phyloP scores from a whole-genome alignment of 2,329 filamentous ascomycete genomes.

The Epichloe typhina region DNA sequence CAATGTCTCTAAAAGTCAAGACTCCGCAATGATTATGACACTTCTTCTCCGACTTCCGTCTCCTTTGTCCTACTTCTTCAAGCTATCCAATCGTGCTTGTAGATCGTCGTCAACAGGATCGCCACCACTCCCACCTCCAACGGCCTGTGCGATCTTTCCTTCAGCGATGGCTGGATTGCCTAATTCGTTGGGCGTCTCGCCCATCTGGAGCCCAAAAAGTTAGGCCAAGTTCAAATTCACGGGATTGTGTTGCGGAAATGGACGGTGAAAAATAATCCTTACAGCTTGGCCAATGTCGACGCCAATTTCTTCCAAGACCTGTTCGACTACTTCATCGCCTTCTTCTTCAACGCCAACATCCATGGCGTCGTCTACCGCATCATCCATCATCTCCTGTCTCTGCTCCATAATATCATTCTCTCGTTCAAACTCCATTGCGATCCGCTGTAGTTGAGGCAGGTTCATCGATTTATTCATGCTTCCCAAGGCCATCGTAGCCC shows the following conservation, averaged over 20 bases:
- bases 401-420: conserved; percentile 99
- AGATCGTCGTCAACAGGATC: conserved; percentile 79
- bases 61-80: conserved; percentile 38
- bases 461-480: conserved; percentile 99
- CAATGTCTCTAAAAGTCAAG: background rate
- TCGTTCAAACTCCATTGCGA: conserved; percentile 97
- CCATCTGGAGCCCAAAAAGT: conserved; percentile 48
- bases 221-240: background rate
- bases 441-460: conserved; percentile 82
- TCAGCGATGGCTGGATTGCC: conserved; percentile 63
- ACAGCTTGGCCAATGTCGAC: conserved; percentile 85
- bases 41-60: background rate
- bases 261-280: conserved; percentile 23
- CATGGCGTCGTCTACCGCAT: conserved; percentile 93
- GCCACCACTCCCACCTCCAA: conserved; percentile 45
- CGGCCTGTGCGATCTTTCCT: conserved; percentile 70
- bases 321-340: conserved; percentile 91
- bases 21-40: background rate
- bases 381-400: conserved; percentile 98
- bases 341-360: conserved; percentile 85
- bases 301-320: conserved; percentile 92
- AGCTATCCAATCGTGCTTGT: conserved; percentile 81
- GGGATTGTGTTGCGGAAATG: background rate
- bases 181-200: conserved; percentile 77
- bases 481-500: conserved; percentile 79